Evolutionary conservation across 352 stramenopile genomes (phyloP).

Genomic region (Phytopythium litorale): DNA sequence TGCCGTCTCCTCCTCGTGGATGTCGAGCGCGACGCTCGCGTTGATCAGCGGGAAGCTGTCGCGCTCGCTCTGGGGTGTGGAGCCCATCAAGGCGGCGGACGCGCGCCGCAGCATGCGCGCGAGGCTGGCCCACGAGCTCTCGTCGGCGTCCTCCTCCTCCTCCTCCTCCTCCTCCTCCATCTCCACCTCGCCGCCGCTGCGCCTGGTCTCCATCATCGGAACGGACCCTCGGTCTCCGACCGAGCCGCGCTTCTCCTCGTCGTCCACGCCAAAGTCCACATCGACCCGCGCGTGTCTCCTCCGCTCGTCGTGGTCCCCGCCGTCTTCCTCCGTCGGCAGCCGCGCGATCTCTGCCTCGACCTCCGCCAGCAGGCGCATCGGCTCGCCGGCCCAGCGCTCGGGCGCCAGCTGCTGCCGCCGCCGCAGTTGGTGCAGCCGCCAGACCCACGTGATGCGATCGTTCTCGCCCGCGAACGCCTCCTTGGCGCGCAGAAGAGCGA

Average conservation of each 20-base stretch:
- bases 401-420: slow-evolving; percentile 22
- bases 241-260: slow-evolving; percentile 1
- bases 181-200: slow-evolving; percentile 12
- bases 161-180: too few species aligned
- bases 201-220: slow-evolving; percentile 27
- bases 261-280: neutral
- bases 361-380: slow-evolving; percentile 19
- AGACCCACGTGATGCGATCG: slow-evolving; percentile 36
- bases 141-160: slow-evolving; percentile 3
- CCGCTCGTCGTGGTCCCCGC: neutral
- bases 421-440: slow-evolving; percentile 30
- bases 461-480: slow-evolving; percentile 24
- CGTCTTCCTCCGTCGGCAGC: slow-evolving; percentile 19
- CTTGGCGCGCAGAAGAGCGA: slow-evolving; percentile 16
- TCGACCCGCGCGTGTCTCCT: neutral
- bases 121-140: slow-evolving; percentile 8
- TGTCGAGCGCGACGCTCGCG: neutral
- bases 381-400: slow-evolving; percentile 16
- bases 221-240: slow-evolving; percentile 21
- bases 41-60: neutral
- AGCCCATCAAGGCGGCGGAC: slow-evolving; percentile 8
- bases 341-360: slow-evolving; percentile 30
- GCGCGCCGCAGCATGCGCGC: slow-evolving; percentile 22
- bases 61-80: neutral
- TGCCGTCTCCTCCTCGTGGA: neutral